phyloP scores from a whole-genome alignment of 106 monocot species.

The Agapanthus africanus region DNA sequence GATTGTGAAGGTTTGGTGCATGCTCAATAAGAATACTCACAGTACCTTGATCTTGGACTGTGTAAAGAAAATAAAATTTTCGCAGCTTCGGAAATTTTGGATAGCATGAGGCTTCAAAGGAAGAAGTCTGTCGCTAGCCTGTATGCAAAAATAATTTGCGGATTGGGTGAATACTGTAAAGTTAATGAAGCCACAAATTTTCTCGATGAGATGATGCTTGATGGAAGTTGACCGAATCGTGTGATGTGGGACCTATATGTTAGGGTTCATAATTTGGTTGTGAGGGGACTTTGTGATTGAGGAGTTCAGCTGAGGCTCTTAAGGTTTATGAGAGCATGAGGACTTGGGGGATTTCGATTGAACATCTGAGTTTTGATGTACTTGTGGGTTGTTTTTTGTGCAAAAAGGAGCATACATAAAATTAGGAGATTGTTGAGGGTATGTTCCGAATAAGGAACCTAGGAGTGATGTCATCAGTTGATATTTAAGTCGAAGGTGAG shows the following conservation, averaged over 20 bases:
- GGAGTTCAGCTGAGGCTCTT: conserved; percentile 36
- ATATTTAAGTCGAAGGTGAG: conserved; percentile 39
- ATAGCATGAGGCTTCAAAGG: conserved; percentile 57
- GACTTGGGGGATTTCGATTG: conserved; percentile 46
- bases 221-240: conserved; percentile 58
- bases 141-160: conserved; percentile 60
- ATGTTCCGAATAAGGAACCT: conserved; percentile 42
- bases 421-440: conserved; percentile 46
- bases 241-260: conserved; percentile 74
- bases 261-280: conserved; percentile 57
- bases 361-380: conserved; percentile 40
- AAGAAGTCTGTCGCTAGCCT: conserved; percentile 64
- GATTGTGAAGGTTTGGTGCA: conserved; percentile 31
- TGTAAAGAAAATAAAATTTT: conserved; percentile 43
- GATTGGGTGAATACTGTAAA: conserved; percentile 33
- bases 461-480: conserved; percentile 39
- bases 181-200: conserved; percentile 66
- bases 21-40: conserved; percentile 52
- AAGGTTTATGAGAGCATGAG: conserved; percentile 50
- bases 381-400: conserved; percentile 41
- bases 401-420: conserved; percentile 41
- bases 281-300: conserved; percentile 41
- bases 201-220: conserved; percentile 80
- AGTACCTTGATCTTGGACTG: conserved; percentile 56
- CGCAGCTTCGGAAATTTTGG: conserved; percentile 46